phyloP scores from a whole-genome alignment of 441 rosid genomes.

The Adansonia gregorii region DNA sequence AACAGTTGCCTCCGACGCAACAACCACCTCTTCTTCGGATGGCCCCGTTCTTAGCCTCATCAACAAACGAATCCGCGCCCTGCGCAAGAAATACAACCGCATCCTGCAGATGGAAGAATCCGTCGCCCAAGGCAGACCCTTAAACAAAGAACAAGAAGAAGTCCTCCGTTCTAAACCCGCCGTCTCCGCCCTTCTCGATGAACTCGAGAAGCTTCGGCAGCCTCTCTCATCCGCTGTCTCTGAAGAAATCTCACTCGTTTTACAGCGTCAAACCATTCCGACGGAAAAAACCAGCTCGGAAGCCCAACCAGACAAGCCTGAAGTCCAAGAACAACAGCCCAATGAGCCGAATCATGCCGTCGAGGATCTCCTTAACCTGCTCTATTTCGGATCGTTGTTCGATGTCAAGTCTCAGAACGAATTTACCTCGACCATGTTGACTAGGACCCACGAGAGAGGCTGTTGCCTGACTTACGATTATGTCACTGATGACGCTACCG shows the following conservation, averaged over 20 bases:
- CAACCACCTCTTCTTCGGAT: constrained; percentile 53
- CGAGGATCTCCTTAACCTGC: constrained; percentile 71
- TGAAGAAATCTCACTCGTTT: constrained; percentile 69
- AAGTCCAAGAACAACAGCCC: constrained; percentile 4
- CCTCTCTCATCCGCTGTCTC: constrained; percentile 67
- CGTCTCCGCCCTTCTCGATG: constrained; percentile 69
- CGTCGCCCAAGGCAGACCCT: constrained; percentile 67
- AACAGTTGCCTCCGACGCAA: constrained; percentile 20
- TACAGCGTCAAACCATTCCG: constrained; percentile 29
- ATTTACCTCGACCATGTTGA: constrained; percentile 73
- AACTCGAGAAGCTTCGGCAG: constrained; percentile 82
- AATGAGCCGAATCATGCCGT: constrained; percentile 27
- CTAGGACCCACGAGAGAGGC: constrained; percentile 81
- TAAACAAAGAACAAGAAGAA: constrained; percentile 86
- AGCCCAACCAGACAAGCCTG: background rate
- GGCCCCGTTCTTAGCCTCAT: constrained; percentile 82
- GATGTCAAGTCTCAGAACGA: constrained; percentile 85
- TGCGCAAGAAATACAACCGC: constrained; percentile 83
- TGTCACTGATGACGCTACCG: constrained; percentile 86
- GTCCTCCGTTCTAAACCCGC: constrained; percentile 79
- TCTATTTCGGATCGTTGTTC: constrained; percentile 82
- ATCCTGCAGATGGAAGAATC: constrained; percentile 83
- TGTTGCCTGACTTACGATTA: constrained; percentile 89
- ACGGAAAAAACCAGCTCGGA: constrained; percentile 29
- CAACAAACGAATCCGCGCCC: constrained; percentile 92